Evolutionary conservation across 2,329 filamentous ascomycete species (phyloP).

Genomic region (Thielaviopsis ethacetica): DNA sequence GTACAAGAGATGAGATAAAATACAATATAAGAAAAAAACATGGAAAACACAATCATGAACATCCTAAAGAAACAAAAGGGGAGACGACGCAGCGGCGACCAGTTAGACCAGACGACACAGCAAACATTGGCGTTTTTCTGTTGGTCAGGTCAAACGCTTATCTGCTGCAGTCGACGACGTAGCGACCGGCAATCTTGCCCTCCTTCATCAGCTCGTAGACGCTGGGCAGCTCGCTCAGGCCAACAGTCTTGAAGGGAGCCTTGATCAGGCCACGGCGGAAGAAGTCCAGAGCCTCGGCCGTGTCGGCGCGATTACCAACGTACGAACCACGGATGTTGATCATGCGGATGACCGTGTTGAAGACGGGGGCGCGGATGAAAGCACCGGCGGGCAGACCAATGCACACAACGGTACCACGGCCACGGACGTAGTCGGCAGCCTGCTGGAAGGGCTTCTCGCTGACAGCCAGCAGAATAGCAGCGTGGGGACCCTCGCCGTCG

Average conservation of each 20-base stretch:
- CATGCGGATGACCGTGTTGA: constrained; percentile 79
- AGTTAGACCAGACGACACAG: neutral
- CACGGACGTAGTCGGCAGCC: constrained; percentile 73
- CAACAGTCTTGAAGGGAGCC: constrained; percentile 71
- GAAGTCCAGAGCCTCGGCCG: constrained; percentile 80
- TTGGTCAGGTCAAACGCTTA: constrained; percentile 21
- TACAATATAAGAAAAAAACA: neutral
- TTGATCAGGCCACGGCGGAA: constrained; percentile 71
- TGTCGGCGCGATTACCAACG: constrained; percentile 82
- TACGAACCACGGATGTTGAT: constrained; percentile 85
- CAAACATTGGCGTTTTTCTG: neutral
- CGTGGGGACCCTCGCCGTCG: constrained; percentile 73
- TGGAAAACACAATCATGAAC: neutral
- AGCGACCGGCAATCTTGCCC: constrained; percentile 59
- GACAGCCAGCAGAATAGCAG: constrained; percentile 72
- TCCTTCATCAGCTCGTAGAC: constrained; percentile 64
- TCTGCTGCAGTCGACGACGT: constrained; percentile 59
- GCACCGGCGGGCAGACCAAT: constrained; percentile 77
- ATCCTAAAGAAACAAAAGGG: neutral
- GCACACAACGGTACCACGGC: constrained; percentile 68
- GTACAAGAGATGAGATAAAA: neutral
- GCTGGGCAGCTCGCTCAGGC: constrained; percentile 59
- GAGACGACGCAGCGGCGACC: neutral
- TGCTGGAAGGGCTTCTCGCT: constrained; percentile 91
- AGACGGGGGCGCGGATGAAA: constrained; percentile 68